These are phyloP conservation scores for Penicillium sumatraense DNA, from an alignment of 2,329 filamentous ascomycete genomes.

Conservation along the genomic window DNA sequence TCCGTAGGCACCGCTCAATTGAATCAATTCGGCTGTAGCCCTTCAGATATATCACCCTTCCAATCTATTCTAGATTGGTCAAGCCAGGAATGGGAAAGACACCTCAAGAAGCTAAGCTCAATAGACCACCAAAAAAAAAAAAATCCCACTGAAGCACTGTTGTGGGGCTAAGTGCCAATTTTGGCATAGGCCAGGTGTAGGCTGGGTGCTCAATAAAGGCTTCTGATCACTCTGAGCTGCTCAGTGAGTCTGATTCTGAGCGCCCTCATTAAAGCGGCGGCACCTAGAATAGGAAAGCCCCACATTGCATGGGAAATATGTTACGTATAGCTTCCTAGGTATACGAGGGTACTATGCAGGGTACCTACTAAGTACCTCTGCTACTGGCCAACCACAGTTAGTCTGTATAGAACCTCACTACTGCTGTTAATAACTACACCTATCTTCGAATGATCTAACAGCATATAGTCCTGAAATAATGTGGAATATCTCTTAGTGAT, in stretches of 20 bases:
- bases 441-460: no score
- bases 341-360: no score
- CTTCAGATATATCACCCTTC: no score
- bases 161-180: constrained; percentile 13
- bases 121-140: constrained; percentile 11
- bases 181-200: constrained; percentile 11
- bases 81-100: neutral
- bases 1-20: no score
- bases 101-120: constrained; percentile 3
- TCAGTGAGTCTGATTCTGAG: constrained; percentile 20
- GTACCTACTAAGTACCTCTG: no score
- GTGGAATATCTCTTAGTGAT: no score
- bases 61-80: no score
- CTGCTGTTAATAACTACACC: no score
- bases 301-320: constrained; percentile 14
- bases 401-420: no score
- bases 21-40: no score
- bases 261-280: constrained; percentile 20
- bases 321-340: constrained; percentile 10
- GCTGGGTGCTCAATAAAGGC: constrained; percentile 18
- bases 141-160: constrained; percentile 6
- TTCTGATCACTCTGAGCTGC: constrained; percentile 12
- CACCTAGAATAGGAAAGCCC: constrained; percentile 17
- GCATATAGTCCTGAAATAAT: no score
- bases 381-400: no score